Evolutionary conservation across 129 eudicot species (phyloP).

Genomic region (Rutidosis leptorrhynchoides): DNA sequence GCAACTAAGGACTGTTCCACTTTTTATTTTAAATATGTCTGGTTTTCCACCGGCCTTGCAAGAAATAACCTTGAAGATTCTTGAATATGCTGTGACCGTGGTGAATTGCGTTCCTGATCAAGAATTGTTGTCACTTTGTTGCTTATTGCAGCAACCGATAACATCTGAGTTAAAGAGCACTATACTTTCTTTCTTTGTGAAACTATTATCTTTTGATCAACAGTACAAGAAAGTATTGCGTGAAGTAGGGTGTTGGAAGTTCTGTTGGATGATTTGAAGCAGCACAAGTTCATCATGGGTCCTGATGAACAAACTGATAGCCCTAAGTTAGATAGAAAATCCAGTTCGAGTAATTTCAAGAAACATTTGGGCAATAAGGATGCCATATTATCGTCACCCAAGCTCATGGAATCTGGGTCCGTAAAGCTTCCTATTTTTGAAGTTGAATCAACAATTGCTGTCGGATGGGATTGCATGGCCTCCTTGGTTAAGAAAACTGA

Average conservation of each 20-base stretch:
- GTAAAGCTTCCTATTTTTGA: slow-evolving; percentile 78
- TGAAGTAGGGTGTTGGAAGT: slow-evolving; percentile 98
- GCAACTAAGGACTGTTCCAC: slow-evolving; percentile 85
- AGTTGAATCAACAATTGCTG: slow-evolving; percentile 55
- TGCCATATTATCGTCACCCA: slow-evolving; percentile 80
- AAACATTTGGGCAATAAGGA: slow-evolving; percentile 82
- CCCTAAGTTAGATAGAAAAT: slow-evolving; percentile 45
- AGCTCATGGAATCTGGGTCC: slow-evolving; percentile 65
- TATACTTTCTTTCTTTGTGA: slow-evolving; percentile 76
- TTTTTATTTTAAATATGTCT: slow-evolving; percentile 86
- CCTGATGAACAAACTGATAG: slow-evolving; percentile 46
- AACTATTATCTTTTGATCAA: slow-evolving; percentile 85
- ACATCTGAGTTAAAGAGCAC: slow-evolving; percentile 70
- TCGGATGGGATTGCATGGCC: slow-evolving; percentile 91
- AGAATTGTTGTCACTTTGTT: slow-evolving; percentile 93
- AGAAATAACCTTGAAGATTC: slow-evolving; percentile 87
- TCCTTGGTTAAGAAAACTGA: slow-evolving; percentile 89
- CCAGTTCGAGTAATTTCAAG: slow-evolving; percentile 65
- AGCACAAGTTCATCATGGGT: slow-evolving; percentile 63
- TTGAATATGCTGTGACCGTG: slow-evolving; percentile 96
- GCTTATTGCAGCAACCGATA: slow-evolving; percentile 89
- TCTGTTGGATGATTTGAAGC: slow-evolving; percentile 84
- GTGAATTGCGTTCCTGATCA: slow-evolving; percentile 94
- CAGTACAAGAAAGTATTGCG: slow-evolving; percentile 83
- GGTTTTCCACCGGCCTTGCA: slow-evolving; percentile 77